phyloP scores from a whole-genome alignment of 23 red algal species.

The Chondrus crispus region DNA sequence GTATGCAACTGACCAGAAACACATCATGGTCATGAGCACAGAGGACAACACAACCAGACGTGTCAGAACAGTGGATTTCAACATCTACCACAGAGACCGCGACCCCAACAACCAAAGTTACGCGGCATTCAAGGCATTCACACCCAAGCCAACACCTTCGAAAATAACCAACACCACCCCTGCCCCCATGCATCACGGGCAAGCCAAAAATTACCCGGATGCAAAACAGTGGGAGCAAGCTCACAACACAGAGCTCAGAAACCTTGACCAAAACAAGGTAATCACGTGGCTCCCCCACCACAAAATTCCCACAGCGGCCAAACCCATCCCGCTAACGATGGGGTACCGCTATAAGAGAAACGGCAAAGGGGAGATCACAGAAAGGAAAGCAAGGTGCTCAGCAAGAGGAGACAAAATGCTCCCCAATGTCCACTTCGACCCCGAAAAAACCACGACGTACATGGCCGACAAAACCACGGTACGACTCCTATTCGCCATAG shows the following conservation, averaged over 20 bases:
- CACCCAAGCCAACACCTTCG: background rate
- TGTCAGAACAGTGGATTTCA: no score
- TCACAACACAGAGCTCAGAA: background rate
- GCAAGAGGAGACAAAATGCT: background rate
- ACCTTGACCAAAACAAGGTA: background rate
- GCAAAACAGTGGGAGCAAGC: background rate
- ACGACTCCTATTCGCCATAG: background rate
- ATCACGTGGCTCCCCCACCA: background rate
- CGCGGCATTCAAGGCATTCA: no score
- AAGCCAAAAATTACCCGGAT: conserved; percentile 3
- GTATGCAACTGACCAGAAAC: no score
- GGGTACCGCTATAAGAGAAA: background rate
- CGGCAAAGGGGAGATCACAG: background rate
- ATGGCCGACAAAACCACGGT: background rate
- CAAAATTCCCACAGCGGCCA: no score
- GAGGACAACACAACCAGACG: no score
- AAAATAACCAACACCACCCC: background rate
- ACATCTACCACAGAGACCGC: no score
- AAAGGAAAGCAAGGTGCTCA: background rate
- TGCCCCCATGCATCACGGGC: background rate
- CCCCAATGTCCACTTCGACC: background rate
- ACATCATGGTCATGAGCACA: no score
- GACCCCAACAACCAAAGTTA: no score
- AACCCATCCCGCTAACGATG: background rate
- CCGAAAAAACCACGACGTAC: background rate